Evolutionary conservation across 2,329 filamentous ascomycete genomes (phyloP).

Genomic region (Curvularia sp.): DNA sequence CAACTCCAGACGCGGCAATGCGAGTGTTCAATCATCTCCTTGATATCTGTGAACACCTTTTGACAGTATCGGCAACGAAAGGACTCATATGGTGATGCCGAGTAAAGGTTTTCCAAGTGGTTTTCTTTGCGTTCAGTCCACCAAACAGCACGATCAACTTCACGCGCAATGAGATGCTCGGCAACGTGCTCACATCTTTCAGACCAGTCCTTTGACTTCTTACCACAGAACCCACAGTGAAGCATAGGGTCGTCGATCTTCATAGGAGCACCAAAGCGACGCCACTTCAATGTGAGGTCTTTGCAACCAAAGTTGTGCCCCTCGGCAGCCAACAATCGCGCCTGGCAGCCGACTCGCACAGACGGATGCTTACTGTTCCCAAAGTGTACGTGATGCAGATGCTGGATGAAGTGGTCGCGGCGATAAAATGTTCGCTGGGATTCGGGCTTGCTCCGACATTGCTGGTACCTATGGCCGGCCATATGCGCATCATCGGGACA

Average conservation of each 20-base stretch:
- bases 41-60: constrained; percentile 43
- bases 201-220: constrained; percentile 41
- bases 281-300: constrained; percentile 47
- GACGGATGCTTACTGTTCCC: constrained; percentile 46
- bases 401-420: constrained; percentile 47
- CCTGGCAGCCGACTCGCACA: constrained; percentile 43
- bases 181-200: constrained; percentile 45
- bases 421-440: constrained; percentile 49
- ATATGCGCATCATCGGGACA: constrained; percentile 46
- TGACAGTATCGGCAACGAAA: constrained; percentile 47
- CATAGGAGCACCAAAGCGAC: constrained; percentile 46
- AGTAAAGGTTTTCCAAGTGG: constrained; percentile 44
- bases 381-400: constrained; percentile 48
- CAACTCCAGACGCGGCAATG: constrained; percentile 49
- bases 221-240: constrained; percentile 47
- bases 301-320: constrained; percentile 47
- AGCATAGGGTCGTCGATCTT: constrained; percentile 48
- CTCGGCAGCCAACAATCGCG: constrained; percentile 38
- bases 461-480: constrained; percentile 46
- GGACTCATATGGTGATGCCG: constrained; percentile 37
- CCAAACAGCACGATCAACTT: constrained; percentile 42
- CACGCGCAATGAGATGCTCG: constrained; percentile 42
- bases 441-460: constrained; percentile 46
- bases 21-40: constrained; percentile 43
- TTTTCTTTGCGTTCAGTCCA: constrained; percentile 45